Evolutionary conservation across 306 rosid species (phyloP), one percentile per base, ranked within the genome.

Genomic region (Begonia peltatifolia): DNA sequence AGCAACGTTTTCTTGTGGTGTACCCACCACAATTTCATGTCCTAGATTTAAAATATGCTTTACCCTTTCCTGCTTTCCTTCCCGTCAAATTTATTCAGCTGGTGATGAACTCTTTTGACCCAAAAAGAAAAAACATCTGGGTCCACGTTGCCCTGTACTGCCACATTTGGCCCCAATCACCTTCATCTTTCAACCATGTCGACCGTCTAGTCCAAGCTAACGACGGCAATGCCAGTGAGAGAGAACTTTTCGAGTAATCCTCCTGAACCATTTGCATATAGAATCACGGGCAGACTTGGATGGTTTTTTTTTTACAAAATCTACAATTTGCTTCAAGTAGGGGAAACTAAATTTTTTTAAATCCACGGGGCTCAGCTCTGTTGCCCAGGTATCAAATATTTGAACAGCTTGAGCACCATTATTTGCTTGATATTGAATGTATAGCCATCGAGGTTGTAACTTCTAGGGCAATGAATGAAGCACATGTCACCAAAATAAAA

Each of bases 321-420:
- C 88, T 18, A 86, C 89, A 11, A 90, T 90, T 74, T 90, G 82
- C 80, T 86, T 86, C 74, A 90, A 73, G 76, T 90, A 90, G 6
- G 95, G 99, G 52, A 86, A 70, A 56, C 99, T 90, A 72, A 90
- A 90, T 57, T 79, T 94, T 76, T 90, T 95, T 59, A 90, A 90
- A 69, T 88, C 97, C 14, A 72, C 79, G 2, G 93, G 97, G 72
- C 95, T 88, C 47, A 88, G 93, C 67, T 88, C 93, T 6, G 95
- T 84, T 46, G 97, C 97, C 95, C 97, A 84, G 20, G 97, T 75
- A 55, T 90, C 99, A 35, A 90, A 90, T 25, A 90, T 79, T 73
- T 90, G 99, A 75, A 90, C 96, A 11, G 93, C 99, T 77, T 86
- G 95, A 17, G 99, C 99, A 63, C 99, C 99, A 16, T 51, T 71